These are phyloP conservation scores for Juglanconis juglandina DNA, from an alignment of 2,329 filamentous ascomycete species.

Conservation along the genomic window DNA sequence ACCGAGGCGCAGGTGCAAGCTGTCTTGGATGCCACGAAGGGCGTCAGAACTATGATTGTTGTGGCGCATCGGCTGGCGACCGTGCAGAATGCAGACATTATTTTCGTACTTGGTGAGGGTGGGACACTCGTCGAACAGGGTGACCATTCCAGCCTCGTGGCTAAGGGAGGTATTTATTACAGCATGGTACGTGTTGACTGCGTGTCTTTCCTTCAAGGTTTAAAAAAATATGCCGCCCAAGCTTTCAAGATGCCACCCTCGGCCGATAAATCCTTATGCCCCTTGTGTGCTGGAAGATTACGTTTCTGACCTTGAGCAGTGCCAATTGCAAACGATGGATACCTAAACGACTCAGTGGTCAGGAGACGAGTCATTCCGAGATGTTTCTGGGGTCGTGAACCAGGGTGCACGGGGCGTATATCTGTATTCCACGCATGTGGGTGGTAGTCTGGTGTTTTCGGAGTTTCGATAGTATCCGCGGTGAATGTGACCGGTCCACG, in stretches of 20 bases:
- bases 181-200: background rate
- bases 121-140: slow-evolving; percentile 30
- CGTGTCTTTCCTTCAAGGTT: background rate
- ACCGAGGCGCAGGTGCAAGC: slow-evolving; percentile 50
- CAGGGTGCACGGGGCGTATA: no score
- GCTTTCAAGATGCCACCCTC: no score
- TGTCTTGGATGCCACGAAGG: slow-evolving; percentile 37
- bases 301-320: background rate
- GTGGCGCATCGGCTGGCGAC: slow-evolving; percentile 63
- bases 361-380: no score
- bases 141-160: slow-evolving; percentile 20
- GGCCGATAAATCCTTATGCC: background rate
- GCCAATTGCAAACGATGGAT: slow-evolving; percentile 4
- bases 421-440: no score
- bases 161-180: slow-evolving; percentile 4
- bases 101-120: slow-evolving; percentile 34
- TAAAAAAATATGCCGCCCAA: no score
- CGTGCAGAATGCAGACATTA: slow-evolving; percentile 39
- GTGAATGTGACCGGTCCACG: no score
- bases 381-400: no score
- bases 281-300: background rate
- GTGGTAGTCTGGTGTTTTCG: no score
- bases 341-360: background rate
- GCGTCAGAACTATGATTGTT: slow-evolving; percentile 61
- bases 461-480: no score